A percentile compares a stretch with the other conserved stretches of the same genome.
phyloP scores from a whole-genome alignment of 371 early-diverging fungal genomes.

The Synchytrium microbalum region DNA sequence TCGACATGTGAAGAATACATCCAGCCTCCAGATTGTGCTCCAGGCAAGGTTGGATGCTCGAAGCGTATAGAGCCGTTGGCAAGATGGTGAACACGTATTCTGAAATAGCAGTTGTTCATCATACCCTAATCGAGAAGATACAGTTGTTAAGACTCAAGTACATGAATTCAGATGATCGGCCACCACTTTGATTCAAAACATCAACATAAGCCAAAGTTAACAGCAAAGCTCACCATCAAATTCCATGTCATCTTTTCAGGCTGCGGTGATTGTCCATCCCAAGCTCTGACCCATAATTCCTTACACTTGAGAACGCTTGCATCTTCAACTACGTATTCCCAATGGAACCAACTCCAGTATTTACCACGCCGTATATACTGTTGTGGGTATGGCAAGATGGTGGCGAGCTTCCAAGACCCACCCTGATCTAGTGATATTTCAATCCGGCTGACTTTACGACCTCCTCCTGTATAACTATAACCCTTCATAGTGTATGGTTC shows the following conservation, averaged over 20 bases:
- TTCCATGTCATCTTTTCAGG: conserved; percentile 71
- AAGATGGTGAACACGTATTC: conserved; percentile 25
- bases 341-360: conserved; percentile 69
- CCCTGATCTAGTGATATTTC: conserved; percentile 68
- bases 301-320: conserved; percentile 24
- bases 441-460: conserved; percentile 54
- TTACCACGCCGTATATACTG: conserved; percentile 27
- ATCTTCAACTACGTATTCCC: conserved; percentile 46
- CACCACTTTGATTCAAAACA: conserved; percentile 7
- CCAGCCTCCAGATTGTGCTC: conserved; percentile 40
- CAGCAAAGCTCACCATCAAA: conserved; percentile 34
- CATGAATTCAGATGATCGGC: no score
- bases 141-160: no score
- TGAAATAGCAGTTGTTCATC: conserved; percentile 72
- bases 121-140: conserved; percentile 44
- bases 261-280: conserved; percentile 71
- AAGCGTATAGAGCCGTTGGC: conserved; percentile 30
- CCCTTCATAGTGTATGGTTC: conserved; percentile 40
- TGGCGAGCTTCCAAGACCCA: conserved; percentile 54
- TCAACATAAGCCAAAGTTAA: conserved; percentile 9
- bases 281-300: conserved; percentile 59
- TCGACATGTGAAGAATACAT: no score
- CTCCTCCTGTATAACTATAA: conserved; percentile 65
- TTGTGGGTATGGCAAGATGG: conserved; percentile 20
- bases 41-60: conserved; percentile 47